Evolutionary conservation across 495 filamentous ascomycete species (phyloP).

Genomic region (Daldinia caldariorum): DNA sequence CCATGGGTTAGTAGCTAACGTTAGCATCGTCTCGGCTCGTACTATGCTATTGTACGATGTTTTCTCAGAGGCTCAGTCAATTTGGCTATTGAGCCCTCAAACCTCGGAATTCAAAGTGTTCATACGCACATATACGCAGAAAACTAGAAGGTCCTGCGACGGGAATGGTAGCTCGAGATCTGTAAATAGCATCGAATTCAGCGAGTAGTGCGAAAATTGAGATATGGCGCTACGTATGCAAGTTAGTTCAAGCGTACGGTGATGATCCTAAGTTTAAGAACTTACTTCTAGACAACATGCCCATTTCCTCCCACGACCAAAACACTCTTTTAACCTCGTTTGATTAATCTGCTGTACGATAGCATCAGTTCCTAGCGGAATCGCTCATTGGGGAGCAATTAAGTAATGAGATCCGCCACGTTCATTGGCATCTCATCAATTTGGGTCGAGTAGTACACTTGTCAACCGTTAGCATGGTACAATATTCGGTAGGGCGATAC

Average conservation of each 20-base stretch:
- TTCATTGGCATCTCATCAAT: slow-evolving; percentile 99
- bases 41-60: not conserved
- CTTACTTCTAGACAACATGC: slow-evolving; percentile 46
- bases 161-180: not conserved
- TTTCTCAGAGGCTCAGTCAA: not conserved
- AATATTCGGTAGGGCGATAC: slow-evolving; percentile 35
- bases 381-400: not conserved
- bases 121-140: slow-evolving; percentile 3
- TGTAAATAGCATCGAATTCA: slow-evolving; percentile 6
- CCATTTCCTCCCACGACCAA: slow-evolving; percentile 49
- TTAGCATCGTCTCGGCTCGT: not conserved
- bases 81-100: not conserved
- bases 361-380: slow-evolving; percentile 21
- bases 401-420: slow-evolving; percentile 70
- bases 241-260: slow-evolving; percentile 14
- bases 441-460: slow-evolving; percentile 95
- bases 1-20: not conserved
- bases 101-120: not conserved
- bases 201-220: slow-evolving; percentile 17
- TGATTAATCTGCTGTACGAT: slow-evolving; percentile 24
- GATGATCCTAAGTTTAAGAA: not conserved
- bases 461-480: slow-evolving; percentile 47
- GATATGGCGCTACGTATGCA: slow-evolving; percentile 35
- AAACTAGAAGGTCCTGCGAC: not conserved
- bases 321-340: slow-evolving; percentile 16